A percentile compares a stretch with the other conserved stretches of the same genome.
phyloP scores from a whole-genome alignment of 73 alveolate species.

The Diophrys appendiculata region DNA sequence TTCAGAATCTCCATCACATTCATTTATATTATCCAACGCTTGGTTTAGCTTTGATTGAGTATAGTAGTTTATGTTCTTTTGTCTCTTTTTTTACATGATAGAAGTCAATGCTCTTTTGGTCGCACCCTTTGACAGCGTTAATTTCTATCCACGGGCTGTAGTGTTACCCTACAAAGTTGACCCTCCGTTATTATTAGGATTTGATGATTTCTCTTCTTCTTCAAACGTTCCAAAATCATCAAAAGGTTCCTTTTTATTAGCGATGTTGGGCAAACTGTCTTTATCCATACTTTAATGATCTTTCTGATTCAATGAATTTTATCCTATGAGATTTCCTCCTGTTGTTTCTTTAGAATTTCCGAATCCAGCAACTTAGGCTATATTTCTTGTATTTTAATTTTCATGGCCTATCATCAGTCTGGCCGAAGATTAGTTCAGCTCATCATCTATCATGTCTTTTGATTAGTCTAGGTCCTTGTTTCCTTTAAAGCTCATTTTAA shows the following conservation, averaged over 20 bases:
- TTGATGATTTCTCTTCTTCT: too few relatives aligned
- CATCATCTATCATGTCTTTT: too few relatives aligned
- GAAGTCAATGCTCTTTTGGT: background rate
- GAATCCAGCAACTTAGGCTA: background rate
- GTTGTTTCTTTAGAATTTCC: background rate
- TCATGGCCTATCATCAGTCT: background rate
- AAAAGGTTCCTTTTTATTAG: background rate
- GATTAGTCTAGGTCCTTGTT: too few relatives aligned
- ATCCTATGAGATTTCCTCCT: background rate
- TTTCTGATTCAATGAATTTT: background rate
- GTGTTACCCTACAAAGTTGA: too few relatives aligned
- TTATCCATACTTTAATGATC: background rate
- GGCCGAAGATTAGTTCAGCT: background rate
- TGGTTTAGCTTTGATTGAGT: background rate
- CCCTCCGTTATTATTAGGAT: too few relatives aligned
- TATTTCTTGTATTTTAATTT: background rate
- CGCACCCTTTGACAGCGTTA: too few relatives aligned
- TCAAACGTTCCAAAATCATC: background rate
- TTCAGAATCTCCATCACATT: background rate
- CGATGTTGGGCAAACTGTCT: background rate
- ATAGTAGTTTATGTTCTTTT: background rate
- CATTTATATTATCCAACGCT: background rate
- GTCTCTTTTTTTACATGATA: background rate
- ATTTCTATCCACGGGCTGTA: too few relatives aligned
- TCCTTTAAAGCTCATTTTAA: too few relatives aligned